These are phyloP conservation scores for Russula virescens DNA, from an alignment of 768 basidiomycete species.

Conservation along the genomic window DNA sequence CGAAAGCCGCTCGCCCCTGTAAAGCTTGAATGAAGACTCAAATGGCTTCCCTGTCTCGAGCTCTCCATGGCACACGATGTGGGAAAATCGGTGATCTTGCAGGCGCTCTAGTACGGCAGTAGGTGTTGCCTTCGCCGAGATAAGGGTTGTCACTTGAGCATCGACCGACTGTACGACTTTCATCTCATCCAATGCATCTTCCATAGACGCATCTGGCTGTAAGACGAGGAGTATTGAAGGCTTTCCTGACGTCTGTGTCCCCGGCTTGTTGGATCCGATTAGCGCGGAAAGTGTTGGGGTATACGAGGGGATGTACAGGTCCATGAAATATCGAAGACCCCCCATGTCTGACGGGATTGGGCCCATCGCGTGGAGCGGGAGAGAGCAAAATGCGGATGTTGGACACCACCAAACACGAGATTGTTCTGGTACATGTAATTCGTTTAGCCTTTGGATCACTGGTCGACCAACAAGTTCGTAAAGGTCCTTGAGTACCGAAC, in stretches of 20 bases:
- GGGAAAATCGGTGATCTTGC: neutral
- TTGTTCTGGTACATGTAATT: no score
- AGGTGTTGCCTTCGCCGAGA: neutral
- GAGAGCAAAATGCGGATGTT: neutral
- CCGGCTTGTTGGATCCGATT: neutral
- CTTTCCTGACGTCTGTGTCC: neutral
- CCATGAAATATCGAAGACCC: neutral
- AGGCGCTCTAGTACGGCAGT: neutral
- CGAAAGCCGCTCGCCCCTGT: no score
- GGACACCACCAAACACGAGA: no score
- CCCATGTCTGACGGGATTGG: neutral
- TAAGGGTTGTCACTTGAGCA: neutral
- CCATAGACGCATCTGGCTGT: neutral
- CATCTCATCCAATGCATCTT: neutral
- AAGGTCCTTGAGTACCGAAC: conserved; percentile 1
- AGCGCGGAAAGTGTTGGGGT: no score
- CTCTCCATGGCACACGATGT: neutral
- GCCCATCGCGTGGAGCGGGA: conserved; percentile 9
- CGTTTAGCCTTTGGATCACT: no score
- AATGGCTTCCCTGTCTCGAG: neutral
- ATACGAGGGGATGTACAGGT: no score
- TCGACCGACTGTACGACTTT: neutral
- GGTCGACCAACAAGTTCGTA: no score
- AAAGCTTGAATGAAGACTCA: conserved; percentile 7
- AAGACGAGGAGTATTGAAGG: conserved; percentile 3